Conservation (phyloP, 768 basidiomycete genomes). For the Amanita rimosa region DNA sequence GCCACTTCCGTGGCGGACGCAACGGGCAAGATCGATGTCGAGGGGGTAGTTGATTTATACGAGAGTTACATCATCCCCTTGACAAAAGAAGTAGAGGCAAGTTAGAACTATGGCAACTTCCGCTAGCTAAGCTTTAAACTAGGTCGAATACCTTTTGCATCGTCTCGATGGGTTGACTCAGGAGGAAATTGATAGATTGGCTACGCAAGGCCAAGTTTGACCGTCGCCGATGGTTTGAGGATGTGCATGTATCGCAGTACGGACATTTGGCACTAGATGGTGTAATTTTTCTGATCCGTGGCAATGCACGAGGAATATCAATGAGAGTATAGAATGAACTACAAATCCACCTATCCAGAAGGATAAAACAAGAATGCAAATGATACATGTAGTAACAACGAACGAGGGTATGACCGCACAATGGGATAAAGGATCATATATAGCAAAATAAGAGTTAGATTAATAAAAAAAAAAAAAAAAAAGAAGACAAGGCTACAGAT, state of each 20-base stretch:
- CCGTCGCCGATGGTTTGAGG: not conserved
- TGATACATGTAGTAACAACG: constrained; percentile 7
- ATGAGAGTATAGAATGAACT: constrained; percentile 4
- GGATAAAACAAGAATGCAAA: constrained; percentile 7
- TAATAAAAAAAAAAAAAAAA: too few species aligned
- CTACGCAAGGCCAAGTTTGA: constrained; percentile 5
- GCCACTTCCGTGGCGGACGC: constrained; percentile 24
- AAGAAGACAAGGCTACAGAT: not conserved
- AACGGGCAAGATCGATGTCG: constrained; percentile 73
- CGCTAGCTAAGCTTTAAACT: not conserved
- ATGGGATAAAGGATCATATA: not conserved
- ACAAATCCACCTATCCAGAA: constrained; percentile 11
- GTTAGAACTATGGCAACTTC: constrained; percentile 6
- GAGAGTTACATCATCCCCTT: constrained; percentile 93
- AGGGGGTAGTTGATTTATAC: constrained; percentile 88
- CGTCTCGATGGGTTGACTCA: constrained; percentile 79
- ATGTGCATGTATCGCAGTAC: not conserved
- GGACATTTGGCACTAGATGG: not conserved
- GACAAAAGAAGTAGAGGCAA: constrained; percentile 96
- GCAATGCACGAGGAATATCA: constrained; percentile 3
- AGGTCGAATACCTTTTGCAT: constrained; percentile 95
- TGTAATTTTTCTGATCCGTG: not conserved
- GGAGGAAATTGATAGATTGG: constrained; percentile 65
- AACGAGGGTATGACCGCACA: constrained; percentile 12
- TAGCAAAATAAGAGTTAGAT: not conserved